Evolutionary conservation across 192 early-diverging fungal genomes (phyloP).

Genomic region (Backusella sp.): DNA sequence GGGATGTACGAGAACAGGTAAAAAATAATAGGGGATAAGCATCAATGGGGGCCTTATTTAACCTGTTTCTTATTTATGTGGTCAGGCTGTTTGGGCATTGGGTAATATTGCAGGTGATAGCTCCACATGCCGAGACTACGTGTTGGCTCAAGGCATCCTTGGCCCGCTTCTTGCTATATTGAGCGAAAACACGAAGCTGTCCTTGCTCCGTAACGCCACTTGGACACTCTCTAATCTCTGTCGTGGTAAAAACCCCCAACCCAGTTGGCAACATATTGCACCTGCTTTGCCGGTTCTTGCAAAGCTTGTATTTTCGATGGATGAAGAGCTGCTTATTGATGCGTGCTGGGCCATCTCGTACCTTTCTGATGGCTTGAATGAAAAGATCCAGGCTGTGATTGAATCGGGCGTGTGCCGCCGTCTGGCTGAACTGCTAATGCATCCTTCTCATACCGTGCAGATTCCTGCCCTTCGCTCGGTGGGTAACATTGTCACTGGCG

Average conservation of each 20-base stretch:
- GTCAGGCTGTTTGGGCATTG: slow-evolving; percentile 94
- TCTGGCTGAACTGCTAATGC: slow-evolving; percentile 91
- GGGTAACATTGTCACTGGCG: slow-evolving; percentile 99
- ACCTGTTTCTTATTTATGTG: background rate
- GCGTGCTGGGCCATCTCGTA: slow-evolving; percentile 99
- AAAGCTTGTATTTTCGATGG: slow-evolving; percentile 85
- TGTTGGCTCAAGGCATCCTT: slow-evolving; percentile 79
- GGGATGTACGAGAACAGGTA: slow-evolving; percentile 94
- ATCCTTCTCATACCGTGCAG: slow-evolving; percentile 85
- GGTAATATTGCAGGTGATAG: slow-evolving; percentile 99
- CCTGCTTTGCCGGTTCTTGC: slow-evolving; percentile 87
- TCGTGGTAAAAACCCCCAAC: slow-evolving; percentile 96
- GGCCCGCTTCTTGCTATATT: slow-evolving; percentile 85
- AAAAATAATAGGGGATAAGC: background rate
- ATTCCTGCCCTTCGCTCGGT: slow-evolving; percentile 96
- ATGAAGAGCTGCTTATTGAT: slow-evolving; percentile 96
- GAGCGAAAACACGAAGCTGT: slow-evolving; percentile 87
- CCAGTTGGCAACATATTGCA: slow-evolving; percentile 77
- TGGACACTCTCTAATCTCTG: slow-evolving; percentile 99
- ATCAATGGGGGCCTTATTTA: background rate
- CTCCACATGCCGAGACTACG: slow-evolving; percentile 87
- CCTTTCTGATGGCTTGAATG: slow-evolving; percentile 94
- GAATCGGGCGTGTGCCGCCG: slow-evolving; percentile 93
- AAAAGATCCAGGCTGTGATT: slow-evolving; percentile 98
- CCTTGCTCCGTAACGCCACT: slow-evolving; percentile 98